Conservation (phyloP, 2,329 filamentous ascomycete species). For the Aspergillus sp. region DNA sequence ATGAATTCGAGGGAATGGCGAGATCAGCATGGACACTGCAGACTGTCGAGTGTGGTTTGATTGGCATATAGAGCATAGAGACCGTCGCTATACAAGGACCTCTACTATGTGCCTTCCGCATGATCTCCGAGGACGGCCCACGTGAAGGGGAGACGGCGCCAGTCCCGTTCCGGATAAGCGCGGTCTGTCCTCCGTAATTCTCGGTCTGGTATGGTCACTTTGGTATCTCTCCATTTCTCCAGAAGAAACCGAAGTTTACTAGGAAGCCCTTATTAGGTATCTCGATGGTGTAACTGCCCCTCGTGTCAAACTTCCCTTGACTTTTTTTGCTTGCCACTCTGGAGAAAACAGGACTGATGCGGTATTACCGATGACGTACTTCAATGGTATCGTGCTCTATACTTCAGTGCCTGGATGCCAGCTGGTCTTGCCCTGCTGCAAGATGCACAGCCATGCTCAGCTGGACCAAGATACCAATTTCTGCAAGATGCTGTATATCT, state of each 20-base stretch:
- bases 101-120: slow-evolving; percentile 5
- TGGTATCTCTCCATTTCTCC: not conserved
- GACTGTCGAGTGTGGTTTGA: not conserved
- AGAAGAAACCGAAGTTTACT: too few relatives aligned
- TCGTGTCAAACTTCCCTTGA: not conserved
- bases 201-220: not conserved
- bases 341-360: not conserved
- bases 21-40: not conserved
- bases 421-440: not conserved
- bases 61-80: not conserved
- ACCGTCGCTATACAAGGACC: not conserved
- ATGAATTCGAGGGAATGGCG: not conserved
- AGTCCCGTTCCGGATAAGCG: slow-evolving; percentile 18
- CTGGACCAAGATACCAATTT: not conserved
- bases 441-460: not conserved
- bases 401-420: not conserved
- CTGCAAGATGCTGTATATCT: not conserved
- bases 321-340: not conserved
- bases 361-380: not conserved
- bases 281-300: not conserved
- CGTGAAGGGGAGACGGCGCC: slow-evolving; percentile 18
- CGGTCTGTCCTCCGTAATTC: not conserved
- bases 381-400: too few relatives aligned
- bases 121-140: slow-evolving; percentile 15
- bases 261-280: not conserved